Evolutionary conservation across 2,329 filamentous ascomycete genomes (phyloP).

Genomic region (Xylaria hypoxylon): DNA sequence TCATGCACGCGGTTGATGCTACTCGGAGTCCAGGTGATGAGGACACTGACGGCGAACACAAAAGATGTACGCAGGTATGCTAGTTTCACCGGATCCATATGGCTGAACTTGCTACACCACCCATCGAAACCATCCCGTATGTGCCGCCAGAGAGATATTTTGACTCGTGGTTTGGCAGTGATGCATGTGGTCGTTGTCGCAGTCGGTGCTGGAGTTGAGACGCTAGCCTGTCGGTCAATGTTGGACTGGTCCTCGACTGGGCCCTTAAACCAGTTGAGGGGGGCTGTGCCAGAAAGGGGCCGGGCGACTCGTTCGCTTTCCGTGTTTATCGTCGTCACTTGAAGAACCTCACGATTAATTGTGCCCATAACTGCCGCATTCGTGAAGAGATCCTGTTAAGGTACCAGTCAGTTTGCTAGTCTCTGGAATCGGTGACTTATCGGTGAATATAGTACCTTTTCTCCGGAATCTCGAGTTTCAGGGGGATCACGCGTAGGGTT

Average conservation of each 20-base stretch:
- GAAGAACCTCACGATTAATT: conserved; percentile 48
- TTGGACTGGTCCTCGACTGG: conserved; percentile 40
- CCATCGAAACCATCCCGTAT: conserved; percentile 41
- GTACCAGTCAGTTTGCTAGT: conserved; percentile 13
- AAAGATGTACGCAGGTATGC: conserved; percentile 71
- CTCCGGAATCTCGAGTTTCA: conserved; percentile 47
- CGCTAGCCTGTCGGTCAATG: conserved; percentile 20
- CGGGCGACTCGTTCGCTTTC: conserved; percentile 39
- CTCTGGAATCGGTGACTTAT: neutral
- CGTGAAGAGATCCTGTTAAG: conserved; percentile 45
- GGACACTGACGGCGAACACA: conserved; percentile 69
- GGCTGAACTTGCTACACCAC: conserved; percentile 50
- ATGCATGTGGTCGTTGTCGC: conserved; percentile 50
- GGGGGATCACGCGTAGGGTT: conserved; percentile 50
- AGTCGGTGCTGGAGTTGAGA: conserved; percentile 38
- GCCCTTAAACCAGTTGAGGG: conserved; percentile 49
- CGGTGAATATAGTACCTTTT: conserved; percentile 45
- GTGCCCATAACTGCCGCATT: conserved; percentile 52
- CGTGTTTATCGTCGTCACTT: conserved; percentile 50
- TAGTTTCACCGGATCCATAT: conserved; percentile 68
- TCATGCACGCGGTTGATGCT: conserved; percentile 80
- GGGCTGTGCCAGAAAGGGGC: conserved; percentile 30
- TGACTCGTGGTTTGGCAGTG: conserved; percentile 45
- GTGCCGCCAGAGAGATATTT: conserved; percentile 33
- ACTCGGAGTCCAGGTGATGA: conserved; percentile 73